These are phyloP conservation scores for Trichoderma citrinoviride DNA, from an alignment of 2,329 filamentous ascomycete species.

Conservation along the genomic window DNA sequence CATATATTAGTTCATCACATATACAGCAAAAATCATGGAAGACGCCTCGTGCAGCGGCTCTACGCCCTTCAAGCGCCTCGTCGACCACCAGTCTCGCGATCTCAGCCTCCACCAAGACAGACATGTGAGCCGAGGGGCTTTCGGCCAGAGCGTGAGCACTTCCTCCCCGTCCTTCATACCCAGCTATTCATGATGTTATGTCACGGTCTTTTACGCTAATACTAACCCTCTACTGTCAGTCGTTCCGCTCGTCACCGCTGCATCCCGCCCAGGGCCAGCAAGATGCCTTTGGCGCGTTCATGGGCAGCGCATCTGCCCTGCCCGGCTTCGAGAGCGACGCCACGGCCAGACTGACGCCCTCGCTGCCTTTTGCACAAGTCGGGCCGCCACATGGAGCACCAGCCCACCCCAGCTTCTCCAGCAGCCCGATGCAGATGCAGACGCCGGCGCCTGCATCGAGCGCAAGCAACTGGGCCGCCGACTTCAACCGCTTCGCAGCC, in stretches of 20 bases:
- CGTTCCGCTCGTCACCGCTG: constrained; percentile 35
- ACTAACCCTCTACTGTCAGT: constrained; percentile 29
- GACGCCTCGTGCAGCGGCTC: constrained; percentile 43
- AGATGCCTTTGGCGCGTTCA: constrained; percentile 38
- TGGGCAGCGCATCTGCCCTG: constrained; percentile 32
- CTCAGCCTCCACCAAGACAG: constrained; percentile 43
- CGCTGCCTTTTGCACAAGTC: constrained; percentile 31
- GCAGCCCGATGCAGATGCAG: constrained; percentile 27
- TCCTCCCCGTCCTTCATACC: neutral
- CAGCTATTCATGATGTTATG: neutral
- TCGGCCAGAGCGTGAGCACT: constrained; percentile 33
- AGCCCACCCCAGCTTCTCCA: constrained; percentile 26
- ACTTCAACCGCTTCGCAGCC: constrained; percentile 36
- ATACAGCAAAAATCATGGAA: constrained; percentile 33
- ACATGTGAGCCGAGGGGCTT: constrained; percentile 33
- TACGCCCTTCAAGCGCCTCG: constrained; percentile 44
- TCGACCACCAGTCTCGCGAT: constrained; percentile 44
- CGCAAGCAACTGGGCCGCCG: constrained; percentile 38
- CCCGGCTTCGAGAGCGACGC: constrained; percentile 35
- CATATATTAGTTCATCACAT: neutral
- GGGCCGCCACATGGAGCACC: constrained; percentile 22
- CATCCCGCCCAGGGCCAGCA: constrained; percentile 30
- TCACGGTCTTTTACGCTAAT: neutral
- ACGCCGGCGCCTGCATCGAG: constrained; percentile 27
- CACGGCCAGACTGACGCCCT: constrained; percentile 36